Evolutionary conservation across 2,329 filamentous ascomycete genomes (phyloP).

Genomic region (Hypoxylon sp.): DNA sequence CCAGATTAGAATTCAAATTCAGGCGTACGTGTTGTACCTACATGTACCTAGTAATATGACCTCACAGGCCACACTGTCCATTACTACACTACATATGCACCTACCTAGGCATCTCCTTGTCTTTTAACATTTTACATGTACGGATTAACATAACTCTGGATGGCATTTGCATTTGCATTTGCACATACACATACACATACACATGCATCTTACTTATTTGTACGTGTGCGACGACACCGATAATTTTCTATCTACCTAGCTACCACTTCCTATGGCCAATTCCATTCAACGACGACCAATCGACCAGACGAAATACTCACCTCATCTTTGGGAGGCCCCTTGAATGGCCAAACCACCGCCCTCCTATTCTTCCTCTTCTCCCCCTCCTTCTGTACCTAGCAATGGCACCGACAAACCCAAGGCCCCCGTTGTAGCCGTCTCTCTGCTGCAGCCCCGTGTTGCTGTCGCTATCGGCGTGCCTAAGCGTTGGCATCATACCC

Average conservation of each 20-base stretch:
- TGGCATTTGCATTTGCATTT: too few relatives aligned
- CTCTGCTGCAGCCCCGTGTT: slow-evolving; percentile 76
- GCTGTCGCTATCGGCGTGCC: slow-evolving; percentile 81
- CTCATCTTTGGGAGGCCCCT: slow-evolving; percentile 27
- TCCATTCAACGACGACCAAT: slow-evolving; percentile 17
- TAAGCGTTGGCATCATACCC: slow-evolving; percentile 74
- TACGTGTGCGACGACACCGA: slow-evolving; percentile 9
- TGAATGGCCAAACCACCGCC: slow-evolving; percentile 37
- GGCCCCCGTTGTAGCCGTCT: slow-evolving; percentile 40
- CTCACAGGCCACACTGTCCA: slow-evolving; percentile 33
- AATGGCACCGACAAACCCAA: slow-evolving; percentile 25
- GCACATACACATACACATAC: background rate
- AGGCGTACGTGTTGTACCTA: too few relatives aligned
- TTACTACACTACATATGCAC: slow-evolving; percentile 27
- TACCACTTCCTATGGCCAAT: slow-evolving; percentile 27
- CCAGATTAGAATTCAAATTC: too few relatives aligned
- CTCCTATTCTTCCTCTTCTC: slow-evolving; percentile 8
- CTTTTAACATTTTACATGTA: too few relatives aligned
- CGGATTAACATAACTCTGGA: too few relatives aligned
- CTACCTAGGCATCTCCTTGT: too few relatives aligned
- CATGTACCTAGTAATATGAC: slow-evolving; percentile 33
- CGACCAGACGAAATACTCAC: slow-evolving; percentile 11
- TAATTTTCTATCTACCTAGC: background rate
- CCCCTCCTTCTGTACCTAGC: slow-evolving; percentile 15
- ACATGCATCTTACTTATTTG: background rate